phyloP scores from a whole-genome alignment of 768 basidiomycete genomes.

The Xerocomellus amylosporus region DNA sequence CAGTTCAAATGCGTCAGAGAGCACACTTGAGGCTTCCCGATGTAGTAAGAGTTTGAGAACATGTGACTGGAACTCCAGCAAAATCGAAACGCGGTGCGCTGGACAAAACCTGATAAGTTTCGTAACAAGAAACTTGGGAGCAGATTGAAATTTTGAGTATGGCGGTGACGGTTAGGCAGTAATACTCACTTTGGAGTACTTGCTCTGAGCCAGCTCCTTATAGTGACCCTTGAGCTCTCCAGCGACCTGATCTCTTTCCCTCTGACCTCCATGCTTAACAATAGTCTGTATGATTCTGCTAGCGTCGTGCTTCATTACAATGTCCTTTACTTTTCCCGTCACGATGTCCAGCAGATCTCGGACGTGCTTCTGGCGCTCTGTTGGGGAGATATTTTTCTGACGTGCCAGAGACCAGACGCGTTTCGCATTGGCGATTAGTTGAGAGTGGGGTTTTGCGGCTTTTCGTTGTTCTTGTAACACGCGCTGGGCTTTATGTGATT shows the following conservation, averaged over 20 bases:
- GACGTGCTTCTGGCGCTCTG: slow-evolving; percentile 74
- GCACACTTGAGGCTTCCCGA: slow-evolving; percentile 75
- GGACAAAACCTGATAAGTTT: slow-evolving; percentile 80
- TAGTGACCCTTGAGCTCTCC: slow-evolving; percentile 79
- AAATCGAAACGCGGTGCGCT: slow-evolving; percentile 67
- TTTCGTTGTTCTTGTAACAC: slow-evolving; percentile 63
- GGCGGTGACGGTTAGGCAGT: not conserved
- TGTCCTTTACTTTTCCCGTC: slow-evolving; percentile 78
- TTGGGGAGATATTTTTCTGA: slow-evolving; percentile 63
- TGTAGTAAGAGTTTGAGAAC: slow-evolving; percentile 80
- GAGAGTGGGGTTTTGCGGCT: slow-evolving; percentile 75
- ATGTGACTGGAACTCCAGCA: slow-evolving; percentile 73
- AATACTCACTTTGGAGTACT: slow-evolving; percentile 78
- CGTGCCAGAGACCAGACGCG: slow-evolving; percentile 73
- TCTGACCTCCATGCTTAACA: slow-evolving; percentile 75
- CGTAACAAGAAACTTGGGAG: slow-evolving; percentile 65
- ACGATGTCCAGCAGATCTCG: slow-evolving; percentile 71
- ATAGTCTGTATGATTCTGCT: slow-evolving; percentile 80
- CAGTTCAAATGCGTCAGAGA: slow-evolving; percentile 88
- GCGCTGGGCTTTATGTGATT: slow-evolving; percentile 73
- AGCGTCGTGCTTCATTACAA: slow-evolving; percentile 90
- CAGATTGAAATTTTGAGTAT: not conserved
- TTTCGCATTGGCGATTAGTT: slow-evolving; percentile 68
- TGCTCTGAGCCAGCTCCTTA: slow-evolving; percentile 74
- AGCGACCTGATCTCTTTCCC: slow-evolving; percentile 77